Evolutionary conservation across 1,284 basidiomycete species (phyloP).

Genomic region (Naganishia sp.): DNA sequence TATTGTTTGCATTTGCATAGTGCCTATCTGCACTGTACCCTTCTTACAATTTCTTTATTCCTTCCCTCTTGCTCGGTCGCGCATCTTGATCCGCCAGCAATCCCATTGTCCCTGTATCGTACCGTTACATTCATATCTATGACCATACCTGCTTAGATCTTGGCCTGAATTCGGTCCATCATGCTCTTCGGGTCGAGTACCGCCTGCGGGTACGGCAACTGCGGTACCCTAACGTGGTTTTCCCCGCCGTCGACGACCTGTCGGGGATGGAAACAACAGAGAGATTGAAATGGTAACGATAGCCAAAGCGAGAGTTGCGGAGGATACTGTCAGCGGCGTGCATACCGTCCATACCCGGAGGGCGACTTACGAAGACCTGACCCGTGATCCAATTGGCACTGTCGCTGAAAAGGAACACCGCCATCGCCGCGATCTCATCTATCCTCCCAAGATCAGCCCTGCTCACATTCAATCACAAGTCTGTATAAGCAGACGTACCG

Average conservation of each 20-base stretch:
- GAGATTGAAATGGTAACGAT: slow-evolving; percentile 46
- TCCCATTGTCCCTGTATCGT: too few species aligned
- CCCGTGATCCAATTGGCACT: slow-evolving; percentile 82
- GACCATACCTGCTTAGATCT: slow-evolving; percentile 26
- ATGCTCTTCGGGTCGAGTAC: slow-evolving; percentile 49
- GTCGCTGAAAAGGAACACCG: slow-evolving; percentile 84
- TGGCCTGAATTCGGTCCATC: slow-evolving; percentile 38
- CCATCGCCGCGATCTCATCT: slow-evolving; percentile 75
- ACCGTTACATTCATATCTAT: too few species aligned
- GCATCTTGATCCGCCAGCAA: too few species aligned
- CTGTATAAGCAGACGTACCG: slow-evolving; percentile 39
- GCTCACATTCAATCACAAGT: neutral
- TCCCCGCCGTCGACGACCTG: slow-evolving; percentile 53
- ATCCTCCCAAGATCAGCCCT: neutral
- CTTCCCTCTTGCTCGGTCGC: too few species aligned
- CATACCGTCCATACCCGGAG: neutral
- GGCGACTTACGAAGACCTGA: slow-evolving; percentile 53
- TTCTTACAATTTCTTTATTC: too few species aligned
- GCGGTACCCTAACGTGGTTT: slow-evolving; percentile 41
- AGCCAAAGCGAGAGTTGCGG: neutral
- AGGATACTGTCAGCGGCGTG: neutral
- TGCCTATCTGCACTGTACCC: too few species aligned
- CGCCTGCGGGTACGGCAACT: slow-evolving; percentile 48
- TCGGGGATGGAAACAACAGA: neutral
- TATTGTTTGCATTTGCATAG: too few species aligned